These are phyloP conservation scores for Pyrus hybrid DNA, from an alignment of 331 rosid species.

Conservation along the genomic window DNA sequence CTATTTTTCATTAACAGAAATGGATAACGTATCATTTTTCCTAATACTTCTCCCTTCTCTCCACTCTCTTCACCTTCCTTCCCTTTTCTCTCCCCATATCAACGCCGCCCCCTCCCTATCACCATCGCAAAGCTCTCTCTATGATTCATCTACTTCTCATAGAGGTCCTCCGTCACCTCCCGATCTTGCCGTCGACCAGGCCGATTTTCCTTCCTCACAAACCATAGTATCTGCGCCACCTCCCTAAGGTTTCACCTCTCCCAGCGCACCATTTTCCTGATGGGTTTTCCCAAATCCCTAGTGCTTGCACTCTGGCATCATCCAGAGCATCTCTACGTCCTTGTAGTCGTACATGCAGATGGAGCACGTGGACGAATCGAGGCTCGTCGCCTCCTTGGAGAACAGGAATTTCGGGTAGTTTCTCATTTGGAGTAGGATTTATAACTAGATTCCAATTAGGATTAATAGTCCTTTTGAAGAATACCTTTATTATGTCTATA, in stretches of 20 bases:
- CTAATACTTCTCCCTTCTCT: too few relatives aligned
- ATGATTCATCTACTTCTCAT: constrained; percentile 55
- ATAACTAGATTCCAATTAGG: too few relatives aligned
- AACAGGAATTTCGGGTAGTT: constrained; percentile 39
- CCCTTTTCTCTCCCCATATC: too few relatives aligned
- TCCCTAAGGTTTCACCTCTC: constrained; percentile 38
- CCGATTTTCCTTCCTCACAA: constrained; percentile 39
- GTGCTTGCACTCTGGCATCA: constrained; percentile 86
- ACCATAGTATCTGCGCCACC: constrained; percentile 25
- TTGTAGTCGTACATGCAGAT: constrained; percentile 68
- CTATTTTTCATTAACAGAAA: too few relatives aligned
- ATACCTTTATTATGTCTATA: too few relatives aligned
- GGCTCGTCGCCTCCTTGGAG: background rate
- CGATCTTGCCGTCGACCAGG: constrained; percentile 14
- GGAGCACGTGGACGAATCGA: constrained; percentile 39
- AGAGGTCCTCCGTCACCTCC: constrained; percentile 42
- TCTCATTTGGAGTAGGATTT: too few relatives aligned
- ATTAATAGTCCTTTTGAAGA: too few relatives aligned
- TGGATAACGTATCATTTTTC: too few relatives aligned
- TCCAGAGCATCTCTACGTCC: constrained; percentile 65
- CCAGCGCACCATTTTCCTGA: constrained; percentile 33
- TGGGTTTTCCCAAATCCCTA: constrained; percentile 6
- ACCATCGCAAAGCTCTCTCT: constrained; percentile 12
- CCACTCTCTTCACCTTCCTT: too few relatives aligned
- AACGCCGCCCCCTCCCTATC: too few relatives aligned